Percentiles rank a stretch among this genome's conserved stretches.
Evolutionary conservation across 2,329 filamentous ascomycete species (phyloP).

Genomic region (Bipolaris gigantea): DNA sequence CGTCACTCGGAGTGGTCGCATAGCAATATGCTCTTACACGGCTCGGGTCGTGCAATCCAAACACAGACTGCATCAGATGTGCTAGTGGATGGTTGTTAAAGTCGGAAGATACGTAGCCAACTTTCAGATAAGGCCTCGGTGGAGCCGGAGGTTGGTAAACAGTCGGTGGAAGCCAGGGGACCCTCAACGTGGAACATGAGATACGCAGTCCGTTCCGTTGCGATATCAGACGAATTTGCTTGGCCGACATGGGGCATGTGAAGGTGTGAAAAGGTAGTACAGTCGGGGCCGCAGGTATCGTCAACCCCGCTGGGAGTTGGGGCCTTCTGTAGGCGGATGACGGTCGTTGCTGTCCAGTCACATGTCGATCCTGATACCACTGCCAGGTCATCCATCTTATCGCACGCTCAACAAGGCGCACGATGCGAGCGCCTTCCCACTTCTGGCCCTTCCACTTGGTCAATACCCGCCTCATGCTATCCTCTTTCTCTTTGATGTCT

Average conservation of each 20-base stretch:
- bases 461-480: slow-evolving; percentile 44
- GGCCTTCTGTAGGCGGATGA: slow-evolving; percentile 69
- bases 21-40: slow-evolving; percentile 90
- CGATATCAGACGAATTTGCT: slow-evolving; percentile 90
- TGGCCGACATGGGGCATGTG: slow-evolving; percentile 87
- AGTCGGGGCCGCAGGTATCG: slow-evolving; percentile 85
- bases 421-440: slow-evolving; percentile 86
- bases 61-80: slow-evolving; percentile 98
- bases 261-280: slow-evolving; percentile 98
- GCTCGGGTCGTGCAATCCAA: slow-evolving; percentile 77
- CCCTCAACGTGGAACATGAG: slow-evolving; percentile 82
- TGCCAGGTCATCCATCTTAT: slow-evolving; percentile 76
- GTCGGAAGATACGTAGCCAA: slow-evolving; percentile 96
- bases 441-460: slow-evolving; percentile 67
- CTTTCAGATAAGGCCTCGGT: slow-evolving; percentile 78
- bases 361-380: slow-evolving; percentile 84
- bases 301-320: slow-evolving; percentile 70
- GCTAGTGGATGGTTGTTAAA: slow-evolving; percentile 98
- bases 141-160: slow-evolving; percentile 86
- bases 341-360: slow-evolving; percentile 60
- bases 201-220: slow-evolving; percentile 93
- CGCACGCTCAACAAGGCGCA: slow-evolving; percentile 82
- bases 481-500: slow-evolving; percentile 41
- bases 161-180: slow-evolving; percentile 79
- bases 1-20: slow-evolving; percentile 89